Evolutionary conservation across 176 grass and related monocot species (phyloP), one percentile per base, ranked within the genome.

Genomic region (Musa beccarii): DNA sequence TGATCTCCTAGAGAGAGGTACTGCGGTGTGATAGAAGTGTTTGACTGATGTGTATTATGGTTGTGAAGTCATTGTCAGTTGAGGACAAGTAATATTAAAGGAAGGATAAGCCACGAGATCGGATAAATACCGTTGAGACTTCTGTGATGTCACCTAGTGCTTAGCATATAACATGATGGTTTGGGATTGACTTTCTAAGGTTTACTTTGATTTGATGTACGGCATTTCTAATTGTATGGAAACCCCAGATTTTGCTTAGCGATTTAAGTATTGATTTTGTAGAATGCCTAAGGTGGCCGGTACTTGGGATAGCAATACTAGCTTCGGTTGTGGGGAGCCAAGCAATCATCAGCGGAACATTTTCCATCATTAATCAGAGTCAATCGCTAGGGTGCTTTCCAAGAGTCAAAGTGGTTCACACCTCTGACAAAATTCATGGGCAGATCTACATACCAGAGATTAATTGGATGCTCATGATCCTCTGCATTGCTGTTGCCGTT

Each of bases 381-480:
- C 90, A 89, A 49, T 85, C 95, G 13, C 76, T 99, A 11, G 90
- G 95, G 52, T 99, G 95, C 80, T 99, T 99, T 88, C 95, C 95
- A 34, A 84, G 91, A 74, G 95, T 99, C 55, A 99, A 99, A 89
- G 81, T 99, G 14, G 81, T 94, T 19, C 95, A 99, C 79, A 99
- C 91, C 64, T 92, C 88, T 43, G 87, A 93, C 8, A 94, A 94
- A 83, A 90, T 99, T 51, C 95, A 99, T 65, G 95, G 95, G 3
- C 95, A 99, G 52, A 99, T 99, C 73, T 99, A 99, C 76, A 99
- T 99, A 54, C 95, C 95, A 52, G 95, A 99, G 82, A 92, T 99
- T 74, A 99, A 99, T 66, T 99, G 95, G 95, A 20, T 94, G 67
- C 91, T 99, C 17, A 92, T 99, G 95, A 78, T 94, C 80, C 86